Percentiles rank a stretch among this genome's conserved stretches.
phyloP scores from a whole-genome alignment of 75 land plant species.

The Cryptomeria japonica region DNA sequence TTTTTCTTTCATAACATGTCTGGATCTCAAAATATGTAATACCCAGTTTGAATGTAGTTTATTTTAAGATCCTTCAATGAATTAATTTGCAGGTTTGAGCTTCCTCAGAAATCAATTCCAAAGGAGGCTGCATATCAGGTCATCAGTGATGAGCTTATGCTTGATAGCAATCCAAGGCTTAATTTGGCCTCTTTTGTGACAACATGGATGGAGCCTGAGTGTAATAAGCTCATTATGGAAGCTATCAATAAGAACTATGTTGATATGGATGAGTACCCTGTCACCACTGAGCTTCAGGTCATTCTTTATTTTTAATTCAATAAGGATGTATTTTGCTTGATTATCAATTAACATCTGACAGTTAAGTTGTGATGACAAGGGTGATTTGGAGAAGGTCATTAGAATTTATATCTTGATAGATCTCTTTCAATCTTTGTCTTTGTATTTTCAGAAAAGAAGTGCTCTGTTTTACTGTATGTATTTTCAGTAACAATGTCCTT shows the following conservation, averaged over 20 bases:
- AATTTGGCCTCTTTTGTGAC: constrained; percentile 43
- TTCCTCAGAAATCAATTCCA: constrained; percentile 22
- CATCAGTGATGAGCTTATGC: constrained; percentile 38
- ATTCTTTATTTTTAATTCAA: too few relatives aligned
- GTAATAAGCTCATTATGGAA: neutral
- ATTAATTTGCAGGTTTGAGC: constrained; percentile 10
- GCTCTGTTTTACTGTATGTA: neutral
- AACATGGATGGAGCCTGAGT: constrained; percentile 49
- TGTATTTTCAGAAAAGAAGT: neutral
- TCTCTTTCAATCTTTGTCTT: too few relatives aligned
- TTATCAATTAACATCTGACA: too few relatives aligned
- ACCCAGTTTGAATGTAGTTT: too few relatives aligned
- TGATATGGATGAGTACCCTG: constrained; percentile 14
- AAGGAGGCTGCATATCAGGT: constrained; percentile 46
- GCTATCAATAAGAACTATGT: neutral
- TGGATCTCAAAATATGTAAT: too few relatives aligned
- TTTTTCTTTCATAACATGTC: too few relatives aligned
- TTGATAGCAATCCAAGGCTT: constrained; percentile 37
- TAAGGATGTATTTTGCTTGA: too few relatives aligned
- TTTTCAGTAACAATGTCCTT: too few relatives aligned
- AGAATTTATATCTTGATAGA: too few relatives aligned
- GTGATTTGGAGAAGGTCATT: too few relatives aligned
- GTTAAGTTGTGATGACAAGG: too few relatives aligned
- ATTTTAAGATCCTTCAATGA: too few relatives aligned
- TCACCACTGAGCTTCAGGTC: constrained; percentile 40